Base-by-base conservation (phyloP, 2,329 filamentous ascomycete genomes). In the Nothophoma quercina region DNA sequence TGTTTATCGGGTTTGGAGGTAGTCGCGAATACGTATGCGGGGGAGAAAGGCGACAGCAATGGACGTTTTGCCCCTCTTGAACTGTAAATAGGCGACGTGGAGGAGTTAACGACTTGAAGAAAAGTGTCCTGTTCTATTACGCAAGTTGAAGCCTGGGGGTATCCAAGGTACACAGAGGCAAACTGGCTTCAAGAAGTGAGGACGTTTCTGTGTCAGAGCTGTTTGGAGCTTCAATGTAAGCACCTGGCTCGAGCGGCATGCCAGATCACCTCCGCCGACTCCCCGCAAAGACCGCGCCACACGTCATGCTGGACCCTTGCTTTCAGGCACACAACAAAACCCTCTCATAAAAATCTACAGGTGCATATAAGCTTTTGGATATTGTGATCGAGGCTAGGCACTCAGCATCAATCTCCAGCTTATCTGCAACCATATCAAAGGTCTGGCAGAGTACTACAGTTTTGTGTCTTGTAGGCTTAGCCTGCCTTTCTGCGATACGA, bases 121-220 rank as follows among this genome's bases (percentile, higher is more conserved):
- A n/a, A n/a, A n/a, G n/a, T n/a, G n/a, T n/a, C n/a, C n/a, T n/a
- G n/a, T n/a, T n/a, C n/a, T n/a, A 19, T 21, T 16, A 22, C 13
- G 19, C 13, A 29, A 12, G 13, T 2, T 39, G 22, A 10, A 30
- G 15, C 33, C 25, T 51, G 26, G 13, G 25, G 8, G 7, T 38
- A 39, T 21, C 39, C 19, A 47, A 36, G 13, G 18, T 35, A 23
- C 18, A 18, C 4, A 15, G 6, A 18, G 44, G 45, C 36, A 49
- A 51, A 39, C 39, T 48, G 39, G 35, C 21, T 23, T 48, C 15
- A 38, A 41, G 40, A 25, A 42, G 32, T 48, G 42, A 55, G 29
- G 47, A 34, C 49, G 39, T 59, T 52, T 29, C 21, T 57, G 62
- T 64, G 44, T 61, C 58, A 56, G 45, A 61, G 50, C 50, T 55